These are phyloP conservation scores for Ophiobolus disseminans DNA, from an alignment of 2,329 filamentous ascomycete genomes.

Conservation along the genomic window DNA sequence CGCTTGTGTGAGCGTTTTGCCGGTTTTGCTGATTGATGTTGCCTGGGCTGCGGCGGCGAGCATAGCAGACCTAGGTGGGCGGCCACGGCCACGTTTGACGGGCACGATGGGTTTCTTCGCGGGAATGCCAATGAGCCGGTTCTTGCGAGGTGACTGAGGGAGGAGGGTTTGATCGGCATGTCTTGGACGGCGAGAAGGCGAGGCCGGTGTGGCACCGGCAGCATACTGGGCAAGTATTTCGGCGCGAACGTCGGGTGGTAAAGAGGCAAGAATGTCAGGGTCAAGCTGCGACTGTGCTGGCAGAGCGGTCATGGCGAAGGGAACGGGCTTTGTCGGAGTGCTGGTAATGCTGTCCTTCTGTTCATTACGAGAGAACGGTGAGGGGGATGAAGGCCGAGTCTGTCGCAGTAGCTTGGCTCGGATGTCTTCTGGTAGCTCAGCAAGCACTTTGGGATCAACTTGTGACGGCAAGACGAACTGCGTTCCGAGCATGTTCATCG, in stretches of 20 bases:
- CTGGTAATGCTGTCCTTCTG: slow-evolving; percentile 2
- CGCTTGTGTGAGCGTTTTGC: slow-evolving; percentile 68
- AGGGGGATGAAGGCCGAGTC: slow-evolving; percentile 36
- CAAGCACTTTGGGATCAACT: slow-evolving; percentile 79
- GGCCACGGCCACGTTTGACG: slow-evolving; percentile 71
- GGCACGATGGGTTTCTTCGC: slow-evolving; percentile 61
- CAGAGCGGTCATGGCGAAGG: slow-evolving; percentile 50
- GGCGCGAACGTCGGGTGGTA: slow-evolving; percentile 84
- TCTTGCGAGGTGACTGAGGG: slow-evolving; percentile 59
- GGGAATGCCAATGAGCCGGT: slow-evolving; percentile 58
- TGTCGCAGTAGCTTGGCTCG: slow-evolving; percentile 70
- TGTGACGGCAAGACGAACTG: slow-evolving; percentile 91
- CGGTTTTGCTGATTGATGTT: slow-evolving; percentile 48
- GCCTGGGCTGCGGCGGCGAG: slow-evolving; percentile 59
- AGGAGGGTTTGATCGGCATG: slow-evolving; percentile 44
- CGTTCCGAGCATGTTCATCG: slow-evolving; percentile 81
- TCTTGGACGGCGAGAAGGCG: slow-evolving; percentile 43
- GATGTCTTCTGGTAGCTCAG: slow-evolving; percentile 84
- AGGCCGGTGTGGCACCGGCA: slow-evolving; percentile 27
- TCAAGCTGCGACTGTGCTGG: slow-evolving; percentile 80
- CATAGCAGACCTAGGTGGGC: slow-evolving; percentile 48
- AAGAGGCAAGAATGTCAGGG: slow-evolving; percentile 78
- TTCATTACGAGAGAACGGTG: slow-evolving; percentile 22
- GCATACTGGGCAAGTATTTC: slow-evolving; percentile 80
- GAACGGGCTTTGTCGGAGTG: slow-evolving; percentile 24